Evolutionary conservation across 352 stramenopile genomes (phyloP), one percentile per base, ranked within the genome.

Genomic region (Pythium graminicola): DNA sequence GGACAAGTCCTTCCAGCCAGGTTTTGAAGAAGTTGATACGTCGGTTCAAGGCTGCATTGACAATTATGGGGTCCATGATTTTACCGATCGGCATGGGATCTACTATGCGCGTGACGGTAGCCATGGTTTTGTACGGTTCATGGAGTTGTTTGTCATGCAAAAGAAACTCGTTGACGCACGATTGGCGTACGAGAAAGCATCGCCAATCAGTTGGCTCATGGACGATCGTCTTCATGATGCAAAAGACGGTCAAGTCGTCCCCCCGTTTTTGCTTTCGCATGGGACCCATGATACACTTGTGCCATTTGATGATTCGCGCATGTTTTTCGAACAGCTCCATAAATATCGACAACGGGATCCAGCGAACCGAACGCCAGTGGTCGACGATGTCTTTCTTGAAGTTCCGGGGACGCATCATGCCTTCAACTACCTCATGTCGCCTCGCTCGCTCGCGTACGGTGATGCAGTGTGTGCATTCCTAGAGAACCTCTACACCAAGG

Each of bases 351-450:
- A 67, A 62, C 49, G 35, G 4, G 49, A 33, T 3, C 27, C 20
- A 14, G 28, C 32, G 22, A 50, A 27, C 3, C 38, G 35, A 27
- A 3, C 62, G 4, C 41, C 40, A 14, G 26, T 54, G 2, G 68
- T 89, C 16, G 45, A 61, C 14, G 80, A 91, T 42, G 56, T 86
- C 14, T 91, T 87, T 58, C 50, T 91, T 35, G 50, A 76, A 32
- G 32, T 91, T 6, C 76, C 78, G 0, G 68, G 69, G 2, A 71
- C 76, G 9, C 74, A 89, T 36, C 80, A 91, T 49, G 74, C 68
- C 13, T 91, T 91, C 64, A 87, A 89, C 62, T 84, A 78, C 58
- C 58, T 89, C 24, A 64, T 81, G 54, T 89, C 77, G n/a, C 80
- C 78, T 3, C 76, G 80, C 6, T 64, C 73, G 2, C 60, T 89